These are phyloP conservation scores for Xylariaceae sp. DNA, from an alignment of 2,329 filamentous ascomycete genomes.

Conservation along the genomic window DNA sequence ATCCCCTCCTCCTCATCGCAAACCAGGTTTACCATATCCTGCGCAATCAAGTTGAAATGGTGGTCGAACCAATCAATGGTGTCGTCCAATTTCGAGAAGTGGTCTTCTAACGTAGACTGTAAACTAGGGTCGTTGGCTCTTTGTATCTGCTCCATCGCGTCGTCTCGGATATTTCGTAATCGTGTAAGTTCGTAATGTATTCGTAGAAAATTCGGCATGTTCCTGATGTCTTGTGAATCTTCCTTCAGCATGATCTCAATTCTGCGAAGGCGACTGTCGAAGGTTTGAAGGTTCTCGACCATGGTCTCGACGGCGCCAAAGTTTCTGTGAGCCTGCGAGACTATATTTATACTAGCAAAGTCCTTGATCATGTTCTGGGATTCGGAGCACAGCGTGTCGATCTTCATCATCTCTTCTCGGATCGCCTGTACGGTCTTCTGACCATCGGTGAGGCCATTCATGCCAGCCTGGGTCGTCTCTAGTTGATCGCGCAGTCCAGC, in stretches of 20 bases:
- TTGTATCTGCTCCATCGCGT: slow-evolving; percentile 94
- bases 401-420: slow-evolving; percentile 98
- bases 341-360: slow-evolving; percentile 86
- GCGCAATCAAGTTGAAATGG: slow-evolving; percentile 79
- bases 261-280: slow-evolving; percentile 68
- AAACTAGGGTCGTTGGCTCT: slow-evolving; percentile 66
- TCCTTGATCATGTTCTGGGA: slow-evolving; percentile 96
- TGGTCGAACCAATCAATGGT: slow-evolving; percentile 94
- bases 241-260: slow-evolving; percentile 74
- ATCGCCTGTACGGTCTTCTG: slow-evolving; percentile 88
- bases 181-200: slow-evolving; percentile 90
- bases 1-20: slow-evolving; percentile 81
- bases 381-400: slow-evolving; percentile 94
- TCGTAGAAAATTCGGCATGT: slow-evolving; percentile 84
- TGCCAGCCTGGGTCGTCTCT: slow-evolving; percentile 88
- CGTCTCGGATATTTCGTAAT: slow-evolving; percentile 88
- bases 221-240: slow-evolving; percentile 80
- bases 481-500: slow-evolving; percentile 86
- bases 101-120: slow-evolving; percentile 79
- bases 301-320: slow-evolving; percentile 92
- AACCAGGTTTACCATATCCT: slow-evolving; percentile 84
- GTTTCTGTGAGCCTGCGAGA: slow-evolving; percentile 92
- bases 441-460: slow-evolving; percentile 80
- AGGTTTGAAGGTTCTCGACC: slow-evolving; percentile 83
- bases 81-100: slow-evolving; percentile 80